A percentile compares a stretch with the other conserved stretches of the same genome.
Evolutionary conservation across 2,329 filamentous ascomycete species (phyloP).

Genomic region (Hypoxylon sp.): DNA sequence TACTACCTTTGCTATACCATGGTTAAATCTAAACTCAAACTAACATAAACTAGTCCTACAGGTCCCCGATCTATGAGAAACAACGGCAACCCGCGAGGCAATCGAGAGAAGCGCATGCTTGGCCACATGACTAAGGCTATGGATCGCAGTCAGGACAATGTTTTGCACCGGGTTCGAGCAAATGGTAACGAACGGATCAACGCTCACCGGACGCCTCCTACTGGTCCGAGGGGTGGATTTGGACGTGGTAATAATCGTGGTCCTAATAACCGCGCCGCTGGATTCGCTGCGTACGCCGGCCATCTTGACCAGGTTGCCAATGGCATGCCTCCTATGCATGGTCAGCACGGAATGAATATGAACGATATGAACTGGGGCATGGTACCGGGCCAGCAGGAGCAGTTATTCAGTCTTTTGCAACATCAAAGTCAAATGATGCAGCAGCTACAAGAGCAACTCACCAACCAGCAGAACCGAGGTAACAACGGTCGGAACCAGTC

Average conservation of each 20-base stretch:
- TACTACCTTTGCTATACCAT: slow-evolving; percentile 15
- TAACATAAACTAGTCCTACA: slow-evolving; percentile 77
- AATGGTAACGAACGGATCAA: slow-evolving; percentile 84
- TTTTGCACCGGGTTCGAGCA: slow-evolving; percentile 82
- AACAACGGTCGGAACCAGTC: slow-evolving; percentile 60
- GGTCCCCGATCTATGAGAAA: slow-evolving; percentile 94
- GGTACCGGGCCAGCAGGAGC: slow-evolving; percentile 70
- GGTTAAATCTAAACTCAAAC: slow-evolving; percentile 42
- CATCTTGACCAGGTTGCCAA: slow-evolving; percentile 57
- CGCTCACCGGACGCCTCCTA: slow-evolving; percentile 78
- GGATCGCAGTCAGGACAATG: slow-evolving; percentile 80
- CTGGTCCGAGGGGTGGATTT: slow-evolving; percentile 73
- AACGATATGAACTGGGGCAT: slow-evolving; percentile 59
- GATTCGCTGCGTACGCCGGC: slow-evolving; percentile 64
- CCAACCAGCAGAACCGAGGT: slow-evolving; percentile 65
- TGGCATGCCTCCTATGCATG: slow-evolving; percentile 54
- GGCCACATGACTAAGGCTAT: slow-evolving; percentile 86
- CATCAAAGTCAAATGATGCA: slow-evolving; percentile 90
- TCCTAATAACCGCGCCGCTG: slow-evolving; percentile 59
- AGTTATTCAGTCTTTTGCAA: slow-evolving; percentile 81
- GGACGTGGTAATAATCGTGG: slow-evolving; percentile 60
- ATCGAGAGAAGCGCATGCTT: slow-evolving; percentile 83
- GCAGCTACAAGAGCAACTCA: slow-evolving; percentile 73
- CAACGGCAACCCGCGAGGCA: slow-evolving; percentile 60
- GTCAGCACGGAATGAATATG: slow-evolving; percentile 58